Evolutionary conservation across 164 flowering plant species (phyloP).

Genomic region (Magnolia officinalis): DNA sequence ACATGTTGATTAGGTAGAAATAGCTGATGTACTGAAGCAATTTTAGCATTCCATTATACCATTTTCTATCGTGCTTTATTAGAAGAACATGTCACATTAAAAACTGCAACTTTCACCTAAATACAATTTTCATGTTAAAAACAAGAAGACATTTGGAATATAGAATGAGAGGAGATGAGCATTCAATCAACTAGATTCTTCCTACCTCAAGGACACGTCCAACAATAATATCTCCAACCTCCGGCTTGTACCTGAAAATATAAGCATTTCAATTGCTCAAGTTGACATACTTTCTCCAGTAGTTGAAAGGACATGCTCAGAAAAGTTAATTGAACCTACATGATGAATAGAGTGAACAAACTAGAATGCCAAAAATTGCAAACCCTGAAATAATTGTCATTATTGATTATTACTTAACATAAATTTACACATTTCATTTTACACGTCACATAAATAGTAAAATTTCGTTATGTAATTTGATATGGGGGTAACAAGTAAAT

Average conservation of each 20-base stretch:
- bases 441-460: too few relatives aligned
- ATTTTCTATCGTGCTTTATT: too few relatives aligned
- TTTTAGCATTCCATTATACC: too few relatives aligned
- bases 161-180: neutral
- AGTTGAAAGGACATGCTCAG: neutral
- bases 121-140: too few relatives aligned
- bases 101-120: too few relatives aligned
- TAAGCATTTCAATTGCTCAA: neutral
- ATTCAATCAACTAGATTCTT: neutral
- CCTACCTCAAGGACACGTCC: slow-evolving; percentile 91
- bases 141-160: neutral
- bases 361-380: neutral
- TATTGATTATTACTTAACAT: neutral
- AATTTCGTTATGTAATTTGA: too few relatives aligned
- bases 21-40: too few relatives aligned
- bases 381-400: neutral
- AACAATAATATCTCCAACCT: slow-evolving; percentile 84
- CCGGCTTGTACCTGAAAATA: slow-evolving; percentile 85
- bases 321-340: neutral
- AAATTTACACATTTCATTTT: too few relatives aligned
- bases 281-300: neutral
- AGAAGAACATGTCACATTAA: too few relatives aligned
- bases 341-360: neutral
- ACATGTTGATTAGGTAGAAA: too few relatives aligned
- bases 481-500: too few relatives aligned